A percentile compares a stretch with the other conserved stretches of the same genome.
Conservation (phyloP, 768 basidiomycete genomes). For the Auriculariales sp. region DNA sequence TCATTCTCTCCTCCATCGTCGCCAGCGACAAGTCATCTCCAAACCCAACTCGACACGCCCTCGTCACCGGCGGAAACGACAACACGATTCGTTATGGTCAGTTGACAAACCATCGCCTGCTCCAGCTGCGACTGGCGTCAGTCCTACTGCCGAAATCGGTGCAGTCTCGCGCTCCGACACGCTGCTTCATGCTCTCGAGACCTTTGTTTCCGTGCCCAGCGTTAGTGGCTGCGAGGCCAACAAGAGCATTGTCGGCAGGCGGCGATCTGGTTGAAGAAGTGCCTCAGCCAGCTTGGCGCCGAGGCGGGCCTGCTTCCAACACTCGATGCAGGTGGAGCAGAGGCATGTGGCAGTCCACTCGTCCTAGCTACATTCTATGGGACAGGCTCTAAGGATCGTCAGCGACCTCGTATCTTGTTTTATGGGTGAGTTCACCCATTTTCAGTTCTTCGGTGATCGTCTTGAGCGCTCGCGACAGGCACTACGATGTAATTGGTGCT, state of each 20-base stretch:
- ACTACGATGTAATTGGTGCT: slow-evolving; percentile 94
- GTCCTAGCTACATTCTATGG: slow-evolving; percentile 82
- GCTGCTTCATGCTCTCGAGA: slow-evolving; percentile 64
- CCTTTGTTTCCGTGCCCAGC: slow-evolving; percentile 79
- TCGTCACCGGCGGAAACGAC: slow-evolving; percentile 8
- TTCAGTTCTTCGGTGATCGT: background rate
- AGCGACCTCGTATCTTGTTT: slow-evolving; percentile 67
- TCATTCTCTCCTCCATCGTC: slow-evolving; percentile 66
- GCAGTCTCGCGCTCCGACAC: slow-evolving; percentile 32
- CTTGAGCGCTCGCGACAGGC: slow-evolving; percentile 26
- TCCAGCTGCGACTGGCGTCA: background rate
- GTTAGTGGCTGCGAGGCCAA: slow-evolving; percentile 55
- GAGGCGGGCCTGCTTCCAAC: slow-evolving; percentile 24
- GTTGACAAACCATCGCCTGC: slow-evolving; percentile 14
- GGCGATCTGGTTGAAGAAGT: slow-evolving; percentile 84
- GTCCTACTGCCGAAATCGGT: background rate
- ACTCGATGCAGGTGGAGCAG: slow-evolving; percentile 45
- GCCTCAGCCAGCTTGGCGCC: slow-evolving; percentile 78
- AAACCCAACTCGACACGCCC: background rate
- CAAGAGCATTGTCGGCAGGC: slow-evolving; percentile 87
- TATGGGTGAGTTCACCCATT: slow-evolving; percentile 49
- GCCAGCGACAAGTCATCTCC: slow-evolving; percentile 15
- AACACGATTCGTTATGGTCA: slow-evolving; percentile 20
- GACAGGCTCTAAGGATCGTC: slow-evolving; percentile 31
- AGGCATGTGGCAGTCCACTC: slow-evolving; percentile 71